A percentile compares a stretch with the other conserved stretches of the same genome.
Conservation (phyloP, 163 green algal genomes). For the Coccomyxa subellipsoidea region DNA sequence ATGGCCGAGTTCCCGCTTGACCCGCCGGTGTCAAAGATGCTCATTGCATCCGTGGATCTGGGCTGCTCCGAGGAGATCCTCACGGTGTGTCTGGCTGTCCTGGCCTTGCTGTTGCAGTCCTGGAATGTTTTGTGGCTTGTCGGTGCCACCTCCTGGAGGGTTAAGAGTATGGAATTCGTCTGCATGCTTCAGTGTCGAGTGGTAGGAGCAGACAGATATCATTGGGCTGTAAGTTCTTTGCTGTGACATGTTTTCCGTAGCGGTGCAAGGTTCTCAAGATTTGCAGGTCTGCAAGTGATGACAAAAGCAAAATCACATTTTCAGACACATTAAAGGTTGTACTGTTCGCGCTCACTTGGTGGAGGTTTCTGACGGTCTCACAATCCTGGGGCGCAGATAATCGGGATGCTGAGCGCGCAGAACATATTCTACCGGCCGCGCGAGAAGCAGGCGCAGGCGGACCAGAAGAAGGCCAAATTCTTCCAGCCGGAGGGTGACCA, state of each 20-base stretch:
- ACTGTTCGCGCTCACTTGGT: too few relatives aligned
- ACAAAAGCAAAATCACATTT: too few relatives aligned
- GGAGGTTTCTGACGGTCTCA: background rate
- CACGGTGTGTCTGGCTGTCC: conserved; percentile 65
- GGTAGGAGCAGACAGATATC: too few relatives aligned
- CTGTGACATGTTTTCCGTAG: too few relatives aligned
- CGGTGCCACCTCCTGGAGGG: too few relatives aligned
- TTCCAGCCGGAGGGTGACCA: conserved; percentile 98
- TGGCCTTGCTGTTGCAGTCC: background rate
- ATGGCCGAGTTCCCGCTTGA: conserved; percentile 99
- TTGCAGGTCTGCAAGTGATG: too few relatives aligned
- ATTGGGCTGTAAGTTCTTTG: too few relatives aligned
- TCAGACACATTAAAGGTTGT: too few relatives aligned
- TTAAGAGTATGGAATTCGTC: too few relatives aligned
- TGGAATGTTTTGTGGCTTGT: too few relatives aligned
- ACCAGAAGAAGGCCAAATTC: conserved; percentile 96
- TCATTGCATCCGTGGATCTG: conserved; percentile 96
- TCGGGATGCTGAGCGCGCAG: conserved; percentile 92
- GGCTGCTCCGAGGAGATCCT: conserved; percentile 96
- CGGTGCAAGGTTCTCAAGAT: too few relatives aligned
- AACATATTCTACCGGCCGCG: conserved; percentile 98
- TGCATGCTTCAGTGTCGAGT: too few relatives aligned
- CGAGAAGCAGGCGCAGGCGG: conserved; percentile 89
- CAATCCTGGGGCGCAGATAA: background rate
- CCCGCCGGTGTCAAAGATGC: conserved; percentile 93